Base-by-base conservation (phyloP, 2,329 filamentous ascomycete genomes). In the Penicillium decumbens region DNA sequence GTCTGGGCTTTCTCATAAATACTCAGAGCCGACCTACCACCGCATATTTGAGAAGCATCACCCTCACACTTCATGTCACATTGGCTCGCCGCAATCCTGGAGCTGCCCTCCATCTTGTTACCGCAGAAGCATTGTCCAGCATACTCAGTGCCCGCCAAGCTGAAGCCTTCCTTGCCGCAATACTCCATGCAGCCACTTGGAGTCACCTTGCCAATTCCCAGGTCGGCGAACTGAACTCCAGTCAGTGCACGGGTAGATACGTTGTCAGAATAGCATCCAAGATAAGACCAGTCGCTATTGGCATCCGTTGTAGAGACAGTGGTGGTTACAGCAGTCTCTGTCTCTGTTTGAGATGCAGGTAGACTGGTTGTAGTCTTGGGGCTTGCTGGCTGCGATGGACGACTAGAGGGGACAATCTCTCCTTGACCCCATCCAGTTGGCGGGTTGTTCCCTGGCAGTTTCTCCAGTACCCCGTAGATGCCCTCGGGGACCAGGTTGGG, bases 81-180 rank as follows among this genome's bases (percentile, higher is more conserved):
- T n/a, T 50, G 20, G 1, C 42, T 30, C 13, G 30, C 42, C n/a
- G 18, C 42, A 8, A 50, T 30, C n/a, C 38, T 45, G 12, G 45
- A 43, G 13, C 44, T 51, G 7, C 37, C 40, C 15, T 38, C 28
- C 28, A 51, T n/a, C 58, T 53, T 42, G 53, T 75, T 68, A 13
- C 74, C 76, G 53, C 77, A 80, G 59, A 74, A 77, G 64, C 77
- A 80, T 53, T 73, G 68, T 20, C 71, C 70, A 29, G 71, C 72
- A 24, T 75, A 75, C 57, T 79, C 75, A 15, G 76, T 78, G 23
- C 76, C 77, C 0, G 77, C 76, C 49, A 78, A 65, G 33, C 65
- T 56, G 54, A 68, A 79, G 7, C 77, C 76, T 39, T 65, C 63
- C 29, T 56, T 55, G 6, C 72, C 65, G 63, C 80, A 83, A 62